phyloP scores from a whole-genome alignment of 257 asterid species.

The Cynanchum wilfordii region DNA sequence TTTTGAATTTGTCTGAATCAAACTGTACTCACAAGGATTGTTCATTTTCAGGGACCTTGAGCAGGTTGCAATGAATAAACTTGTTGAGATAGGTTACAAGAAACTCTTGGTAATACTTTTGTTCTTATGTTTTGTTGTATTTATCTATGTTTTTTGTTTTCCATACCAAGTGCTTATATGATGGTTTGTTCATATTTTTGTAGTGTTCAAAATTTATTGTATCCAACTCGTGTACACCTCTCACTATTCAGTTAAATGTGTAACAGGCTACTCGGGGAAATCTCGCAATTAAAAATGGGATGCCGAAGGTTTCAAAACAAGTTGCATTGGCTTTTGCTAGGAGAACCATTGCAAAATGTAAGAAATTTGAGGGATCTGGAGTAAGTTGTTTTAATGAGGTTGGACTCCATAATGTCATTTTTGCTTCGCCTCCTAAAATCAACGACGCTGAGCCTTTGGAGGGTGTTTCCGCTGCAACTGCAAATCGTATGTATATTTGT shows the following conservation, averaged over 20 bases:
- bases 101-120: conserved; percentile 64
- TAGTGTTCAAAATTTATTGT: neutral
- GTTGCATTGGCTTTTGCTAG: conserved; percentile 70
- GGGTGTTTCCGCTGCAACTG: conserved; percentile 27
- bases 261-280: conserved; percentile 85
- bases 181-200: neutral
- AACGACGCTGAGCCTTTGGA: conserved; percentile 48
- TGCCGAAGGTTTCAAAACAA: conserved; percentile 71
- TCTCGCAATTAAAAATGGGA: conserved; percentile 72
- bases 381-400: conserved; percentile 77
- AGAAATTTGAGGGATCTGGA: conserved; percentile 65
- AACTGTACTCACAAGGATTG: conserved; percentile 3
- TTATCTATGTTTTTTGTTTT: neutral
- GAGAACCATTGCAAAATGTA: conserved; percentile 75
- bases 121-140: conserved; percentile 13
- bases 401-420: conserved; percentile 57
- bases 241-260: conserved; percentile 21
- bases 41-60: conserved; percentile 69
- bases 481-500: conserved; percentile 31
- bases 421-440: conserved; percentile 72
- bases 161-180: neutral
- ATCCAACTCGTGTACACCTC: neutral
- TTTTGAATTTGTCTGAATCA: neutral
- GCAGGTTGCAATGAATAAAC: conserved; percentile 73
- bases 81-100: conserved; percentile 73